A percentile compares a stretch with the other conserved stretches of the same genome.
These are phyloP conservation scores for Penicillium chermesinum DNA, from an alignment of 495 filamentous ascomycete genomes.

Conservation along the genomic window DNA sequence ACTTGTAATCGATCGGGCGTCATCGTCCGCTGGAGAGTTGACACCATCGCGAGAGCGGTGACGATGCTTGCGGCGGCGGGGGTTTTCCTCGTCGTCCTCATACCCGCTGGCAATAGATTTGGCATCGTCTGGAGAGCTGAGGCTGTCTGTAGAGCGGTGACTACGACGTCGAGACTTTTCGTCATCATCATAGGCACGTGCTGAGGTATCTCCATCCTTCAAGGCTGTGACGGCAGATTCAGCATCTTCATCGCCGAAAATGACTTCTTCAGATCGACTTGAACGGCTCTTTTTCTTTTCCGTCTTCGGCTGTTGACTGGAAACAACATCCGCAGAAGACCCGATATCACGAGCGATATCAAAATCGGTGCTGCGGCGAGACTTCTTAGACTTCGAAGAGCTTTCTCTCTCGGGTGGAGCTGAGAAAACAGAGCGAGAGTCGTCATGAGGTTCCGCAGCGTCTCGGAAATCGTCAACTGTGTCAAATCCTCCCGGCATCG, in stretches of 20 bases:
- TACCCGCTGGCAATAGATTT: slow-evolving; percentile 9
- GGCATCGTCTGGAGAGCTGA: no score
- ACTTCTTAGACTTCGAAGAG: slow-evolving; percentile 19
- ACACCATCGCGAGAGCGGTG: slow-evolving; percentile 1
- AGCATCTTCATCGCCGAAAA: slow-evolving; percentile 13
- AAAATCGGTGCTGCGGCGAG: slow-evolving; percentile 17
- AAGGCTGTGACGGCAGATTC: slow-evolving; percentile 18
- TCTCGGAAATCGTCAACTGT: slow-evolving; percentile 16
- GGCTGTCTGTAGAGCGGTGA: no score
- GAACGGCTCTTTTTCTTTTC: slow-evolving; percentile 22
- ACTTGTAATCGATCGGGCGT: not conserved
- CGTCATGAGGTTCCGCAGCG: slow-evolving; percentile 5
- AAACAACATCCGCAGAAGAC: slow-evolving; percentile 1
- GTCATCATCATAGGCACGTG: slow-evolving; percentile 7
- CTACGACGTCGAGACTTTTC: slow-evolving; percentile 19
- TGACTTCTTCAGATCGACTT: slow-evolving; percentile 28
- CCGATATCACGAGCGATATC: not conserved
- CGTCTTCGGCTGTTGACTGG: slow-evolving; percentile 6
- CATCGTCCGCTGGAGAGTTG: slow-evolving; percentile 1
- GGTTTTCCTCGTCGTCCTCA: slow-evolving; percentile 11
- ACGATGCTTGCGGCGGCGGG: not conserved
- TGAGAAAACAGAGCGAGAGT: slow-evolving; percentile 23
- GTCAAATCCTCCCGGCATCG: slow-evolving; percentile 43
- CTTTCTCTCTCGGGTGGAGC: slow-evolving; percentile 16
- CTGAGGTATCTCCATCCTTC: slow-evolving; percentile 7